These are phyloP conservation scores for Termitomyces sp. DNA, from an alignment of 768 basidiomycete species.

Conservation along the genomic window DNA sequence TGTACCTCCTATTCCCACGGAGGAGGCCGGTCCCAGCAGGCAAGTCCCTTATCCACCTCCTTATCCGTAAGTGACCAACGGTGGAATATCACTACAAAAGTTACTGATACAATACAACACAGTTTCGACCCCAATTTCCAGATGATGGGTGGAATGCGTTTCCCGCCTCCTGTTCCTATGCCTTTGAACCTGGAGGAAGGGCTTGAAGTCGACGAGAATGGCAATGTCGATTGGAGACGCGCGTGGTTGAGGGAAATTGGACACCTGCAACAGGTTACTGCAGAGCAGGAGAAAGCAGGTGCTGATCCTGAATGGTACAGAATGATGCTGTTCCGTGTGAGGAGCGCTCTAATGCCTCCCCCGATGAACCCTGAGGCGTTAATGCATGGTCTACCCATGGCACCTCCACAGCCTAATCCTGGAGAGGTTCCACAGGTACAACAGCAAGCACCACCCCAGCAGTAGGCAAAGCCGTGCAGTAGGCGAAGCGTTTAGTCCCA, in stretches of 20 bases:
- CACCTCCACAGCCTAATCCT: conserved; percentile 33
- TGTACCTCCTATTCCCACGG: conserved; percentile 53
- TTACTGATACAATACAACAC: conserved; percentile 15
- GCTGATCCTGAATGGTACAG: conserved; percentile 83
- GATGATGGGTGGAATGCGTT: conserved; percentile 67
- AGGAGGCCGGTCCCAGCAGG: conserved; percentile 60
- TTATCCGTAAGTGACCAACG: conserved; percentile 45
- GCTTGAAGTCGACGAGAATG: conserved; percentile 72
- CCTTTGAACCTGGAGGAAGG: conserved; percentile 63
- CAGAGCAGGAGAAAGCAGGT: conserved; percentile 78
- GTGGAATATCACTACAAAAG: background rate
- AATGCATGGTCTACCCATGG: conserved; percentile 44
- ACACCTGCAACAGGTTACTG: conserved; percentile 71
- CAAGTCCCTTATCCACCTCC: conserved; percentile 58
- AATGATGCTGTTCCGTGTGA: conserved; percentile 80
- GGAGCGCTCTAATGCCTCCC: conserved; percentile 64
- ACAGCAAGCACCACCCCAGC: conserved; percentile 15
- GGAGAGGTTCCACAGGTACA: conserved; percentile 34
- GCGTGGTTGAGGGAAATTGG: conserved; percentile 81
- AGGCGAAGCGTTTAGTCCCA: background rate
- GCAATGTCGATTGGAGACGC: conserved; percentile 75
- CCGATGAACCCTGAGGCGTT: conserved; percentile 48
- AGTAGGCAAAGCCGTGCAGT: background rate
- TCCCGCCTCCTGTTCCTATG: conserved; percentile 51
- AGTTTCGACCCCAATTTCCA: conserved; percentile 76